Percentiles rank a stretch among this genome's conserved stretches.
These are phyloP conservation scores for Besnoitia besnoiti DNA, from an alignment of 169 alveolate genomes.

Conservation along the genomic window DNA sequence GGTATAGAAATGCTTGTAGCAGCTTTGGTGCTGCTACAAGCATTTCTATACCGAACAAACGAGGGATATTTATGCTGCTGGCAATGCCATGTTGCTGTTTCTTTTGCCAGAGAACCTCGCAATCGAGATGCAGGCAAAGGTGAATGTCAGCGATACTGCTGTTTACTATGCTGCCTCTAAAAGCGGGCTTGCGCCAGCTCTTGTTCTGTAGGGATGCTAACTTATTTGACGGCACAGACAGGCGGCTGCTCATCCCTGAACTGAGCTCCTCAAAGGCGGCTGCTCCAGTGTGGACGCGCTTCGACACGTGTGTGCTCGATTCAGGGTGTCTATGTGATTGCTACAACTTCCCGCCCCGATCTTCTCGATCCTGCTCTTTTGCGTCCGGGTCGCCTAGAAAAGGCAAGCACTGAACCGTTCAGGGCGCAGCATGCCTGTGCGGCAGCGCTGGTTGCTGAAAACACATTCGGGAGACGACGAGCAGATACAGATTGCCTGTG, in stretches of 20 bases:
- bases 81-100: neutral
- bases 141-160: too few relatives aligned
- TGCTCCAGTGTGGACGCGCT: neutral
- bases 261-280: too few relatives aligned
- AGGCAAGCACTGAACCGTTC: neutral
- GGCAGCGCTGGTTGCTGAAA: neutral
- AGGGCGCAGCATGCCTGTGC: neutral
- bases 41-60: neutral
- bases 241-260: too few relatives aligned
- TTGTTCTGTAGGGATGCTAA: too few relatives aligned
- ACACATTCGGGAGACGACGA: neutral
- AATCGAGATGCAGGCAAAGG: too few relatives aligned
- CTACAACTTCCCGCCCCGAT: slow-evolving; percentile 99
- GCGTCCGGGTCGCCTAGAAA: slow-evolving; percentile 94
- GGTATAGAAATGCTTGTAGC: too few relatives aligned
- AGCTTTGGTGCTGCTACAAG: neutral
- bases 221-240: too few relatives aligned
- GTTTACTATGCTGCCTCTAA: too few relatives aligned
- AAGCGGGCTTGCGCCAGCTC: too few relatives aligned
- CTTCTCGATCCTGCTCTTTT: slow-evolving; percentile 98
- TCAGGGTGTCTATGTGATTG: slow-evolving; percentile 93
- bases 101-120: too few relatives aligned
- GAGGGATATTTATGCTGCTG: neutral
- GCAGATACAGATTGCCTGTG: neutral
- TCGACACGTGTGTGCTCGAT: neutral